Percentiles rank a stretch among this genome's conserved stretches.
phyloP scores from a whole-genome alignment of 495 filamentous ascomycete genomes.

The Lasiosphaeris hirsuta region DNA sequence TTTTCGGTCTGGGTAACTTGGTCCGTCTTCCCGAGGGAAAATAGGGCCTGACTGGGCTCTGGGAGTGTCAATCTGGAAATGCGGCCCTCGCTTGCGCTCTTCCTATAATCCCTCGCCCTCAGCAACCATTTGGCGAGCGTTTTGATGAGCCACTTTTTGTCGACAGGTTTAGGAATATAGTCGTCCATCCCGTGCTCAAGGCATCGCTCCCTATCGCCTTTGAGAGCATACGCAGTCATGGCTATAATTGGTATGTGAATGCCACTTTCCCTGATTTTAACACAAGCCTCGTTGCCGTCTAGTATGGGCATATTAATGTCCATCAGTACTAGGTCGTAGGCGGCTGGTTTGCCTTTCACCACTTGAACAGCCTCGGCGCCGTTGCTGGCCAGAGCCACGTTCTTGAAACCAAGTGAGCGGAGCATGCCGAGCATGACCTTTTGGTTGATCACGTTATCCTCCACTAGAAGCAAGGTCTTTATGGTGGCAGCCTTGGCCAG shows the following conservation, averaged over 20 bases:
- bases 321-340: constrained; percentile 56
- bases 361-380: constrained; percentile 55
- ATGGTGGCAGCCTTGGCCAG: constrained; percentile 18
- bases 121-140: constrained; percentile 45
- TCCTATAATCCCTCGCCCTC: constrained; percentile 9
- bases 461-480: constrained; percentile 54
- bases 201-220: constrained; percentile 57
- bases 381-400: constrained; percentile 53
- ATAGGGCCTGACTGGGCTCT: too few relatives aligned
- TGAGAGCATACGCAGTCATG: constrained; percentile 61
- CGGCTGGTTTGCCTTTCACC: constrained; percentile 46
- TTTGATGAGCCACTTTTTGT: constrained; percentile 40
- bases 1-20: too few relatives aligned
- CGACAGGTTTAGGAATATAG: constrained; percentile 60
- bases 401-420: constrained; percentile 50
- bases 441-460: constrained; percentile 63
- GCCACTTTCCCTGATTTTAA: constrained; percentile 33
- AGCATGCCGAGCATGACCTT: constrained; percentile 61
- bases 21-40: too few relatives aligned
- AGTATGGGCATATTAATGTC: constrained; percentile 52
- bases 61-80: too few relatives aligned
- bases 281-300: constrained; percentile 42
- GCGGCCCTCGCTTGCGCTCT: neutral
- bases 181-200: constrained; percentile 61
- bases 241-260: constrained; percentile 57